Evolutionary conservation across 192 early-diverging fungal species (phyloP).

Genomic region (Entrophospora sp.): DNA sequence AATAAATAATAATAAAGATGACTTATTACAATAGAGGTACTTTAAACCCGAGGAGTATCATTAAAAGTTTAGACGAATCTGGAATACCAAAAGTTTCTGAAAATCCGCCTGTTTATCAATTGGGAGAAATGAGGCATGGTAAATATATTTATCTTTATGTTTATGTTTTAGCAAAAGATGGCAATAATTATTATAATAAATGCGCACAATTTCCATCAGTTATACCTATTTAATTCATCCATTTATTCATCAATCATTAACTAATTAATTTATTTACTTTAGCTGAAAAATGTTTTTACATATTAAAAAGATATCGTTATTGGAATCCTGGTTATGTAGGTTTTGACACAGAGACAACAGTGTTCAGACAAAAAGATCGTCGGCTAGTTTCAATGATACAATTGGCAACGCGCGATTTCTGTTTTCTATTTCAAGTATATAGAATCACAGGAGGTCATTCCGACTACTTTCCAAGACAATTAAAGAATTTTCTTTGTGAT

Average conservation of each 20-base stretch:
- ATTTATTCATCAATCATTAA: no score
- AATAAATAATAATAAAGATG: no score
- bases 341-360: conserved; percentile 37
- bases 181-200: no score
- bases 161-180: no score
- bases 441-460: conserved; percentile 15
- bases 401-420: conserved; percentile 32
- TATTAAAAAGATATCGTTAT: not conserved
- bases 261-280: not conserved
- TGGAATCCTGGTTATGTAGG: conserved; percentile 25
- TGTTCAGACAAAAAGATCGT: conserved; percentile 3
- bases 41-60: no score
- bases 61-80: not conserved
- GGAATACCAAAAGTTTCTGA: not conserved
- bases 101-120: conserved; percentile 1
- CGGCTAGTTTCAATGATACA: conserved; percentile 27
- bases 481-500: conserved; percentile 27
- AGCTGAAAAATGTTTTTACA: conserved; percentile 4
- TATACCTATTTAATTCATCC: no score
- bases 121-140: not conserved
- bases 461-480: conserved; percentile 23
- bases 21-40: no score
- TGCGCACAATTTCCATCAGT: no score
- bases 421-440: conserved; percentile 35
- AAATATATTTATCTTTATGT: not conserved